Conservation (phyloP, 2,329 filamentous ascomycete genomes). For the Hymenoscyphus scutula region DNA sequence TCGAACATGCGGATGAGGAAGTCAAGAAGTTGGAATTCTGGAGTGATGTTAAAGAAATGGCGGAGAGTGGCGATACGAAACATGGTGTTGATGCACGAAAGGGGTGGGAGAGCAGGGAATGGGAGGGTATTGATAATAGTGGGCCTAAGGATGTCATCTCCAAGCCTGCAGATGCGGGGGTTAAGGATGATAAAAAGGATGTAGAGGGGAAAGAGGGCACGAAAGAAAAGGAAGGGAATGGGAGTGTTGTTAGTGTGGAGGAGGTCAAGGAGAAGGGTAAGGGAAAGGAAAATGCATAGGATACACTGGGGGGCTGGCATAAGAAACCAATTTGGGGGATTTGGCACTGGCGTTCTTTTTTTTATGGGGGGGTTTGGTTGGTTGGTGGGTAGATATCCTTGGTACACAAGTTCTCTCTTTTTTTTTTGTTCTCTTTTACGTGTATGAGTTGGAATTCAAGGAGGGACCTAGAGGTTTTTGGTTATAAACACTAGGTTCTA, state of each 20-base stretch:
- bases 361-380: too few relatives aligned
- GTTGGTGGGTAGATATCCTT: too few relatives aligned
- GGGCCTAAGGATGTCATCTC: slow-evolving; percentile 33
- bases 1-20: slow-evolving; percentile 75
- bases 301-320: too few relatives aligned
- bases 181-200: neutral
- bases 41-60: slow-evolving; percentile 75
- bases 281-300: too few relatives aligned
- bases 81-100: slow-evolving; percentile 32
- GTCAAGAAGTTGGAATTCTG: slow-evolving; percentile 82
- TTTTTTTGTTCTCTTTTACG: too few relatives aligned
- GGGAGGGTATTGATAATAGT: slow-evolving; percentile 33
- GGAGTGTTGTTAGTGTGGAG: too few relatives aligned
- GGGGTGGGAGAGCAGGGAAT: slow-evolving; percentile 31
- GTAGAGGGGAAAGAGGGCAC: neutral
- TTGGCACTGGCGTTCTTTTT: too few relatives aligned
- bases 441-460: too few relatives aligned
- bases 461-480: too few relatives aligned
- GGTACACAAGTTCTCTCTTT: too few relatives aligned
- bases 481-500: too few relatives aligned
- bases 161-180: slow-evolving; percentile 4
- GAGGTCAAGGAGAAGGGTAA: neutral
- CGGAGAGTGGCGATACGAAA: slow-evolving; percentile 44
- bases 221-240: neutral
- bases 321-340: too few relatives aligned